Evolutionary conservation across 2,329 filamentous ascomycete genomes (phyloP), one percentile per base, ranked within the genome.

Genomic region (Chaetothyriales sp.): DNA sequence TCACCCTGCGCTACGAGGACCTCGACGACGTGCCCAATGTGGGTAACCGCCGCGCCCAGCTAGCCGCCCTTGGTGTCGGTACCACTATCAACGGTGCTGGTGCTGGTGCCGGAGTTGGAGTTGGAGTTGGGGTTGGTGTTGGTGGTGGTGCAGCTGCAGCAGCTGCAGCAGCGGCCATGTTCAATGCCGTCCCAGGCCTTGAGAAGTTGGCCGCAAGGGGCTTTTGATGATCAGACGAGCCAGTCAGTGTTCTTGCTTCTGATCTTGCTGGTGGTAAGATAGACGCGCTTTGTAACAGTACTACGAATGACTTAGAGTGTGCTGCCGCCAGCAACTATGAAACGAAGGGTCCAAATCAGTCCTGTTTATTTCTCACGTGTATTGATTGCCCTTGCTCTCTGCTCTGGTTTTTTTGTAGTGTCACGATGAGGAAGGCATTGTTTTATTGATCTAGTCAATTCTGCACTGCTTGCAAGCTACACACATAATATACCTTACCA

Each of bases 1-100:
- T 73, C 49, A 68, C 72, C 36, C 64, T 74, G 50, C 68, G 69
- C 48, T 74, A 73, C 52, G 70, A 72, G 55, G 70, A 72, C 58
- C 59, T 74, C 57, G 71, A 74, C 55, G 72, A 72, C 61, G 55
- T 59, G 48, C 55, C 55, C 2, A 60, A 55, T 48, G 57, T 58
- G 48, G 58, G 58, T 10, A 55, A 53, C 43, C 50, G 52, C 19
- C 43, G 22, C 10, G 43, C 43, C 1, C 43, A 45, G 43, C 19
- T 26, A n/a, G 43, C 43, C n/a, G 49, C 53, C 10, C 51, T 55
- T 10, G 53, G 52, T 43, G 50, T 53, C 18, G 54, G 50, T n/a
- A 49, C 50, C 15, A 54, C 54, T 52, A 3, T 25, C 22, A 25
- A 25, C 6, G 52, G 52, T 20, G 54, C 51, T 19, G n/a, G 43